Evolutionary conservation across 306 rosid genomes (phyloP), one percentile per base, ranked within the genome.

Genomic region (Morella rubra): DNA sequence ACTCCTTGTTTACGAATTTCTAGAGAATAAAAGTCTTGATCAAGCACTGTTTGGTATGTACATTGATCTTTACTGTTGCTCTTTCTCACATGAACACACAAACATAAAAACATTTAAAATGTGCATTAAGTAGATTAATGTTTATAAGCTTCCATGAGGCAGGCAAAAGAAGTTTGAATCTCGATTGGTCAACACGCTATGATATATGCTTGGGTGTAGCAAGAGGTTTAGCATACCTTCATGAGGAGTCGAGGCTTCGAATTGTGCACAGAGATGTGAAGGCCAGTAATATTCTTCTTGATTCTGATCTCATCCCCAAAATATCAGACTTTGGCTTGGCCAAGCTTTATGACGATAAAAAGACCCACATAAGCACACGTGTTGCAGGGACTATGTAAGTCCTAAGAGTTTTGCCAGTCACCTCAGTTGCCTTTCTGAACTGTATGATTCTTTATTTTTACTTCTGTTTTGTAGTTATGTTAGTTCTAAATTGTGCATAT

Each of bases 191-290:
- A 9, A 86, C 86, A 32, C 91, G 97, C 47, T 91, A 79, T 74
- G 90, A 89, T 50, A 88, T 91, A 24, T 91, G 93, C 79, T 4
- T 85, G 82, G 95, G 97, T 3, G 80, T 93, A 9, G 97, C 97
- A 19, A 89, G 90, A 84, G 97, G 97, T 41, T 82, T 91, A 59
- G 71, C 97, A 71, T 91, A 93, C 78, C 92, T 89, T 77, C 92
- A 89, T 15, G 93, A 89, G 80, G 97, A 93, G 82, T 93, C 93
- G 9, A 69, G 90, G n/a, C 72, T 84, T 47, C 85, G 97, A 41
- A 89, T 91, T 72, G 91, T 93, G 46, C 96, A 93, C 49, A 88
- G 97, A 59, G 97, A 93, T 81, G 96, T 93, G 71, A 93, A 93
- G 74, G 89, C 96, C 52, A 91, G 97, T 59, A 93, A 91, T 72